Evolutionary conservation across 2,329 filamentous ascomycete species (phyloP), one percentile per base, ranked within the genome.

Genomic region (Fusarium drepaniforme): DNA sequence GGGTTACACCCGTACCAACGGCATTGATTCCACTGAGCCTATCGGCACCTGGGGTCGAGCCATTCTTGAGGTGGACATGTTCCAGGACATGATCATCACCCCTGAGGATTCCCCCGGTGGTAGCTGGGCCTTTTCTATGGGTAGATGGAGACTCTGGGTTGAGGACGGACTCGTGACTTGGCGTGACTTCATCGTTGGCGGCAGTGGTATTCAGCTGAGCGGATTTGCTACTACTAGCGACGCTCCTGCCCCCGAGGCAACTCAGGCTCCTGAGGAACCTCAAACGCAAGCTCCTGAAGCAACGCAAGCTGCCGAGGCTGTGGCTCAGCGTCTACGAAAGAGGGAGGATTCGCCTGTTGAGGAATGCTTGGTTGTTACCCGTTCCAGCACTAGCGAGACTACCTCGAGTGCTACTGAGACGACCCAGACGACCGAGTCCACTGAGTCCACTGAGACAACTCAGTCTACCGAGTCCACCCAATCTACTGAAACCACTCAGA

Each of bases 61-160:
- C 0, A 76, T 76, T 11, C 5, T 76, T 0, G 75, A 76, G 44
- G 61, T 68, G 3, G 74, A 76, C 23, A 58, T 51, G 23, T 40
- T 75, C 5, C 67, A 75, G 59, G 46, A 59, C 2, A 60, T 66
- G 3, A 13, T 68, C 4, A 13, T 46, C 2, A 57, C 46, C 18
- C 58, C 68, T 8, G 44, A 35, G 8, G 28, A 57, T 35, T 30
- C 23, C 16, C 62, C 61, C 0, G n/a, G 18, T 1, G 56, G 64
- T 3, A 61, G 60, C 21, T 13, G 44, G n/a, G 68, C 38, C 16
- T 68, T 42, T 37, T 49, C 42, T 4, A 56, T 71, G 7, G 74
- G 46, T 21, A 65, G 72, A 51, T 76, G 74, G 75, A 73, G 75
- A 25, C 63, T 75, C 16, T 76, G 75, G 75, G 74, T 76, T 25